Evolutionary conservation across 306 rosid genomes (phyloP), one percentile per base, ranked within the genome.

Genomic region (Ormosia emarginata): DNA sequence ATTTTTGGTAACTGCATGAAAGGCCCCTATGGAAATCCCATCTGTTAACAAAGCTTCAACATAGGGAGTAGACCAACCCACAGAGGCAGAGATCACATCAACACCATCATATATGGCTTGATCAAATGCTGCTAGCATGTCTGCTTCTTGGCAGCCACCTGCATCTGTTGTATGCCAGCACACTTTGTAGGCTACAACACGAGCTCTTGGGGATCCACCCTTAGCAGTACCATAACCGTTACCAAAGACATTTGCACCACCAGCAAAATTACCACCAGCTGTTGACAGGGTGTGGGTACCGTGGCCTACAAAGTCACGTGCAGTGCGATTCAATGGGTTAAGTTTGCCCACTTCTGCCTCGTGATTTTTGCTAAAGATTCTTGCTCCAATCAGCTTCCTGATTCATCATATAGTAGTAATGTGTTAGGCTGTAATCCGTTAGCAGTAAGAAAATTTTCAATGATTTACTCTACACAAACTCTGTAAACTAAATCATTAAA

Each of bases 201-300:
- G 84, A 34, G 96, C 92, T 46, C 63, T 90, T 0, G 98, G 97
- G 1, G 99, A 91, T 2, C 99, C 99, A 7, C 99, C 99, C 56
- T 92, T 91, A 0, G 97, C 91, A 0, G 94, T 92, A 12, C 97
- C 94, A 43, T 86, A 79, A 1, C 92, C 94, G 10, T 80, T 47
- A 4, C 79, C 81, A 4, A 87, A 80, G 3, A 86, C 88, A 59
- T 18, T 79, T 2, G 79, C 89, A 0, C 81, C 67, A 0, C 32
- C 2, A 0, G 87, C 91, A 18, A 91, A 95, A 30, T 44, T 88
- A 2, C 98, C 98, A 0, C 92, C 98, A 0, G 95, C 95, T 0
- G 92, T 95, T 30, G 99, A 91, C 6, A 95, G 85, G 13, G 99
- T 93, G 14, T 95, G 99, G 2, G 94, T 56, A 0, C 99, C 98